Evolutionary conservation across 371 early-diverging fungal genomes (phyloP).

Genomic region (Capillidium rhysosporum): DNA sequence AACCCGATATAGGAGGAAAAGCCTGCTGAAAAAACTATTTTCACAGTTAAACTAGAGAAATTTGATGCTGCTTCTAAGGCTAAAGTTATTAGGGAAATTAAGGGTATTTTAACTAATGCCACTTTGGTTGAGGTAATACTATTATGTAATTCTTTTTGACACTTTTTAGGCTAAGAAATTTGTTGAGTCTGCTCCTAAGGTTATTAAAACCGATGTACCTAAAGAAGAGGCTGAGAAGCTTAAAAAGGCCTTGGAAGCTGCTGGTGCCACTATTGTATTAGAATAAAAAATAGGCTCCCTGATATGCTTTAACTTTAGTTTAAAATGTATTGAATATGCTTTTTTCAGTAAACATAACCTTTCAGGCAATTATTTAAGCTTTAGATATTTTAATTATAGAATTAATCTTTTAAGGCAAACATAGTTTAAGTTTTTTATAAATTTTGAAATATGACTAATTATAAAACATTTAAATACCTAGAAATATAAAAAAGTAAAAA

Average conservation of each 20-base stretch:
- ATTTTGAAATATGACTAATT: too few relatives aligned
- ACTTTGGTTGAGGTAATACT: constrained; percentile 68
- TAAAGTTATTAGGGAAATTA: constrained; percentile 95
- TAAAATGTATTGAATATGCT: too few relatives aligned
- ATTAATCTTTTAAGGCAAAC: too few relatives aligned
- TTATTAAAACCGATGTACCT: constrained; percentile 67
- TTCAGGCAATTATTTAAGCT: too few relatives aligned
- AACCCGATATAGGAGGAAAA: constrained; percentile 36
- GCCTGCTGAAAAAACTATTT: constrained; percentile 76
- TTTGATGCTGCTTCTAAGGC: constrained; percentile 89
- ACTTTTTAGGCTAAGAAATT: constrained; percentile 80
- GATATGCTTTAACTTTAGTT: too few relatives aligned
- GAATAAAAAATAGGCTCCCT: constrained; percentile 45
- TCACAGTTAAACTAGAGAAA: constrained; percentile 88
- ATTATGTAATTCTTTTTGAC: not conserved
- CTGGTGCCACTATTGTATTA: constrained; percentile 80
- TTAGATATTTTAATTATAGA: too few relatives aligned
- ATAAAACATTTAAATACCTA: too few relatives aligned
- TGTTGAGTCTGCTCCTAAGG: constrained; percentile 91
- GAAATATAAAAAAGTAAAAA: too few relatives aligned
- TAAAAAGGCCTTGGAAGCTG: constrained; percentile 80
- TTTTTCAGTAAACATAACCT: too few relatives aligned
- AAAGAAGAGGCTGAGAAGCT: constrained; percentile 97
- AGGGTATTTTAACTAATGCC: constrained; percentile 73
- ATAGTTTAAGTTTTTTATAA: too few relatives aligned